phyloP scores from a whole-genome alignment of 192 early-diverging fungal species.

The Coemansia sp. region DNA sequence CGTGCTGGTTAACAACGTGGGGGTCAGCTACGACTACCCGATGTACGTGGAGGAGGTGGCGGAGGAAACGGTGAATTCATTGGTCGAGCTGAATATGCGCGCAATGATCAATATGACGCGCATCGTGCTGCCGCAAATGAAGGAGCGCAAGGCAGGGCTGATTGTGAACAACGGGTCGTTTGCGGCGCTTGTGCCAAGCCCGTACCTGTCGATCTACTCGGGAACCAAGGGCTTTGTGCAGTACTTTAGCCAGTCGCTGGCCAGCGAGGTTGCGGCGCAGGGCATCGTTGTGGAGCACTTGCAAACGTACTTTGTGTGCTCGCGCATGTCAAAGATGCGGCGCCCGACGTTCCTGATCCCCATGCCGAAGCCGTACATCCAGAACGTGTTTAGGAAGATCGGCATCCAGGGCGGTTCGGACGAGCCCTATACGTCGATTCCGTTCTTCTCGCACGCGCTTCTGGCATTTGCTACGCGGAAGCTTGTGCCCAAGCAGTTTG shows the following conservation, averaged over 20 bases:
- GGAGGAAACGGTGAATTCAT: constrained; percentile 61
- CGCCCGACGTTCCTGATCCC: constrained; percentile 79
- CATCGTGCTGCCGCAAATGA: constrained; percentile 79
- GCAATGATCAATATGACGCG: constrained; percentile 80
- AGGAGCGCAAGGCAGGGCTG: constrained; percentile 70
- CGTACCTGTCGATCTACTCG: constrained; percentile 86
- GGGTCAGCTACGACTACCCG: constrained; percentile 87
- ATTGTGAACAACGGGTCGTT: constrained; percentile 94
- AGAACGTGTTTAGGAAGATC: constrained; percentile 65
- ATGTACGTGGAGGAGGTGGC: constrained; percentile 78
- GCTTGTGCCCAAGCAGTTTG: constrained; percentile 38
- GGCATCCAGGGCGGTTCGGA: constrained; percentile 67
- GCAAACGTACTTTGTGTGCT: constrained; percentile 95
- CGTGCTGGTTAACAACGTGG: constrained; percentile 91
- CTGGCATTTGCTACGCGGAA: constrained; percentile 42
- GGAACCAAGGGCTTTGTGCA: constrained; percentile 91
- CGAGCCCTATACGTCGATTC: constrained; percentile 55
- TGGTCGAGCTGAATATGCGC: constrained; percentile 86
- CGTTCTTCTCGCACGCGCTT: constrained; percentile 46
- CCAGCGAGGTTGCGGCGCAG: constrained; percentile 66
- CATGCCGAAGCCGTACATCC: constrained; percentile 75
- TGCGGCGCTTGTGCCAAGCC: constrained; percentile 79
- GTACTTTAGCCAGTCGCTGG: constrained; percentile 87
- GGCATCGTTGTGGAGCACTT: constrained; percentile 86
- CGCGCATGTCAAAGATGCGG: constrained; percentile 92